Percentiles rank a stretch among this genome's conserved stretches.
Evolutionary conservation across 2,329 filamentous ascomycete species (phyloP).

Genomic region (Epichloe typhina): DNA sequence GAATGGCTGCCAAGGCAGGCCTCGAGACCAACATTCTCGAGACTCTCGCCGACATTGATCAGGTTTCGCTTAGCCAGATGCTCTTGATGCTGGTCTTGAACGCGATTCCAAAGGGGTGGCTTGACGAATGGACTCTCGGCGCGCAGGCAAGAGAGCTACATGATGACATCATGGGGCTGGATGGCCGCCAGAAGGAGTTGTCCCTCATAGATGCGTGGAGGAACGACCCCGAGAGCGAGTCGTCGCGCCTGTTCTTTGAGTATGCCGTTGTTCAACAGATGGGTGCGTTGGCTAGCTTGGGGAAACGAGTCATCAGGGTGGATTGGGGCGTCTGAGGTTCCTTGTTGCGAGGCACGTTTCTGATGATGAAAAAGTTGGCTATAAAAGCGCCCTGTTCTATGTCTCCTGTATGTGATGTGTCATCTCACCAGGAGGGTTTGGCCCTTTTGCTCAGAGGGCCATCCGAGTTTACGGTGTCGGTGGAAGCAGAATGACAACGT

Average conservation of each 20-base stretch:
- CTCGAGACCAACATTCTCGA: slow-evolving; percentile 15
- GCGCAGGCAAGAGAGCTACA: slow-evolving; percentile 33
- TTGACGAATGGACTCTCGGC: slow-evolving; percentile 32
- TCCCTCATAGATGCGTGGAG: slow-evolving; percentile 31
- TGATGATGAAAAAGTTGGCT: too few relatives aligned
- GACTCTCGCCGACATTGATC: slow-evolving; percentile 31
- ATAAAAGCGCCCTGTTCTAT: too few relatives aligned
- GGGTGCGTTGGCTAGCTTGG: slow-evolving; percentile 31
- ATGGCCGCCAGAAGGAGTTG: slow-evolving; percentile 31
- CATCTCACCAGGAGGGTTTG: too few relatives aligned
- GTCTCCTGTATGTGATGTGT: too few relatives aligned
- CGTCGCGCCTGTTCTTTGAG: slow-evolving; percentile 34
- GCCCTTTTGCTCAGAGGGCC: too few relatives aligned
- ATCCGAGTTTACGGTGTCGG: too few relatives aligned
- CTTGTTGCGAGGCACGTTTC: too few relatives aligned
- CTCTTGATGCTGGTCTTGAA: slow-evolving; percentile 34
- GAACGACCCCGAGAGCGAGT: slow-evolving; percentile 24
- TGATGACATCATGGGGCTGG: slow-evolving; percentile 32
- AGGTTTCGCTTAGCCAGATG: slow-evolving; percentile 39
- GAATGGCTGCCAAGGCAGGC: slow-evolving; percentile 11
- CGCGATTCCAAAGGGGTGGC: slow-evolving; percentile 28
- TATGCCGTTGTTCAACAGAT: slow-evolving; percentile 35
- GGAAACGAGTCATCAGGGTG: slow-evolving; percentile 26
- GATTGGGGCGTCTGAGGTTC: slow-evolving; percentile 21
- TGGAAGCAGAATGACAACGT: too few relatives aligned